Conservation (phyloP, 495 filamentous ascomycete genomes). For the Hapsidospora chrysogenum region DNA sequence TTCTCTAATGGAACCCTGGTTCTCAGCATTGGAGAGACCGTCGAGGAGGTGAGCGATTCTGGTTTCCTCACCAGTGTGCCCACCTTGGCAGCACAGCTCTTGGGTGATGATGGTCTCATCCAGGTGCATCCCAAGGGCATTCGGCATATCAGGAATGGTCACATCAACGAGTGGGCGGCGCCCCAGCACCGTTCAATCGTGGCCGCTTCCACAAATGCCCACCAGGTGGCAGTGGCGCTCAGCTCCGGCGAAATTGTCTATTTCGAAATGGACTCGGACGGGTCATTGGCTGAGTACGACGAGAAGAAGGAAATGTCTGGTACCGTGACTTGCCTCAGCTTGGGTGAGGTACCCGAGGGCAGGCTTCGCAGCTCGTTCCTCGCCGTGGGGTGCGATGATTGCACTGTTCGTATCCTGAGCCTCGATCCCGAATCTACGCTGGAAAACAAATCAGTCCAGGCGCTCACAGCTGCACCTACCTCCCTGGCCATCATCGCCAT, state of each 20-base stretch:
- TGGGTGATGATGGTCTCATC: conserved; percentile 82
- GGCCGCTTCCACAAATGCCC: conserved; percentile 84
- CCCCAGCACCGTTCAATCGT: conserved; percentile 90
- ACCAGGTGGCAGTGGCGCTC: conserved; percentile 82
- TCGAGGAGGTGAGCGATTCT: conserved; percentile 86
- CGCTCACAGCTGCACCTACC: conserved; percentile 76
- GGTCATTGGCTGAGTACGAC: conserved; percentile 80
- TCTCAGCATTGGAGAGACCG: conserved; percentile 86
- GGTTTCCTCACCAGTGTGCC: conserved; percentile 76
- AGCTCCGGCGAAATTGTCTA: conserved; percentile 95
- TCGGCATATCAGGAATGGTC: conserved; percentile 67
- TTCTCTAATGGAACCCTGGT: conserved; percentile 62
- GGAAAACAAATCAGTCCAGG: conserved; percentile 86
- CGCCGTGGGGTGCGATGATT: conserved; percentile 93
- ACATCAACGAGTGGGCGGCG: conserved; percentile 86
- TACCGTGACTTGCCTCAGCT: conserved; percentile 82
- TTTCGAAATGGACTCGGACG: conserved; percentile 91
- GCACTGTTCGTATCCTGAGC: conserved; percentile 81
- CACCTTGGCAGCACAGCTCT: conserved; percentile 81
- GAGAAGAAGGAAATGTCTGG: conserved; percentile 91
- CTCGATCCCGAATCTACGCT: conserved; percentile 80
- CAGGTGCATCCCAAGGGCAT: conserved; percentile 95
- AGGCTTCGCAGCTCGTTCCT: conserved; percentile 72
- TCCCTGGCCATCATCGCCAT: conserved; percentile 86
- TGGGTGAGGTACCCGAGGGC: conserved; percentile 88